These are phyloP conservation scores for Oidiodendron maius DNA, from an alignment of 495 filamentous ascomycete species.

Conservation along the genomic window DNA sequence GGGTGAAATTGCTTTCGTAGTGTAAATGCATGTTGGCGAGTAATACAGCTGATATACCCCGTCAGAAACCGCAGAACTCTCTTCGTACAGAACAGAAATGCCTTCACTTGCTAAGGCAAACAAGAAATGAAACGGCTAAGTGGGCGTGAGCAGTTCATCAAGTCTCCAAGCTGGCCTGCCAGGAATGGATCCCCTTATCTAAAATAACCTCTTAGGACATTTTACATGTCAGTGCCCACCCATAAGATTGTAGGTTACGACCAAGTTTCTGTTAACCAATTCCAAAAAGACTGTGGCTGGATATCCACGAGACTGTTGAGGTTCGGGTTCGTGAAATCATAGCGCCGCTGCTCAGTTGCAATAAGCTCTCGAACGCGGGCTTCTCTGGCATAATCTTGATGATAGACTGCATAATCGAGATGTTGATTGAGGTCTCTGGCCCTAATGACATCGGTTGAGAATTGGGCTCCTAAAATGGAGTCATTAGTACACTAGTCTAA, in stretches of 20 bases:
- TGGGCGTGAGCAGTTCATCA: constrained; percentile 29
- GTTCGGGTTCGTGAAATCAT: constrained; percentile 38
- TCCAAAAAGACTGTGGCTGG: constrained; percentile 31
- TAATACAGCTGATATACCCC: no score
- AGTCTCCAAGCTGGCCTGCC: constrained; percentile 6
- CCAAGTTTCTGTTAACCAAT: constrained; percentile 34
- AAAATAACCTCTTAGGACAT: neutral
- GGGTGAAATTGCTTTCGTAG: neutral
- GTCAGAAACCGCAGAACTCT: no score
- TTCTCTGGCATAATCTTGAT: constrained; percentile 15
- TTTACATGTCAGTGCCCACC: no score
- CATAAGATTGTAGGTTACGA: constrained; percentile 9
- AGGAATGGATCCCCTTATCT: neutral
- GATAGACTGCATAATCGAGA: constrained; percentile 17
- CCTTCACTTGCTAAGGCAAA: neutral
- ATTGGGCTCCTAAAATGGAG: constrained; percentile 7
- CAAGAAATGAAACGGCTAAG: constrained; percentile 19
- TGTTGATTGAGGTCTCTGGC: constrained; percentile 13
- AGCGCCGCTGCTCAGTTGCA: constrained; percentile 40
- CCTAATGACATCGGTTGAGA: constrained; percentile 15
- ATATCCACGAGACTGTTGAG: constrained; percentile 35
- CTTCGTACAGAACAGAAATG: neutral
- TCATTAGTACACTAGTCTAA: constrained; percentile 2
- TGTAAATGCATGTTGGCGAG: neutral
- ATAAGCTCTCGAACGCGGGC: constrained; percentile 32